Percentiles rank a stretch among this genome's conserved stretches.
phyloP scores from a whole-genome alignment of 169 alveolate species.

The Plasmodium ovale region DNA sequence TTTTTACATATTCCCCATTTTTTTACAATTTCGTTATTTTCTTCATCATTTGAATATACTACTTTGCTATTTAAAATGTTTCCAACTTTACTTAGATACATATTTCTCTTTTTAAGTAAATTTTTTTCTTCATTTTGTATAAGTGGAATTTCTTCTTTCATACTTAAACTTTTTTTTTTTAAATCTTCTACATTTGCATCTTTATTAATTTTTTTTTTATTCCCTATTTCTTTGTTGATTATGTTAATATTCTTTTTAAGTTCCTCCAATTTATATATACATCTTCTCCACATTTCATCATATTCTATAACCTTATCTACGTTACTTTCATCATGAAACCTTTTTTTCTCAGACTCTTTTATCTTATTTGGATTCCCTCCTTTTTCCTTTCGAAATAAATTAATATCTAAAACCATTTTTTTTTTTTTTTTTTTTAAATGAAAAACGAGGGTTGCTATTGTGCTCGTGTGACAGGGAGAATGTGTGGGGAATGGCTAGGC shows the following conservation, averaged over 20 bases:
- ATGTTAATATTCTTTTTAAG: constrained; percentile 81
- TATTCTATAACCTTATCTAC: constrained; percentile 86
- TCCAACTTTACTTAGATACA: constrained; percentile 89
- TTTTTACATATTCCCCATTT: constrained; percentile 93
- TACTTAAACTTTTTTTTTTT: constrained; percentile 79
- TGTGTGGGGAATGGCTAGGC: not conserved
- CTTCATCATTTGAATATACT: constrained; percentile 95
- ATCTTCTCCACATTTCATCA: constrained; percentile 89
- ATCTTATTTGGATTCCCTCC: constrained; percentile 77
- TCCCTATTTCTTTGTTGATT: constrained; percentile 79
- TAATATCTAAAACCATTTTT: constrained; percentile 84
- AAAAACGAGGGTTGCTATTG: not conserved
- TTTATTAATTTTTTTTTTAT: constrained; percentile 76
- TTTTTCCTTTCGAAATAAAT: constrained; percentile 81
- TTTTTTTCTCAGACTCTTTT: constrained; percentile 81
- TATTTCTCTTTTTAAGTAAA: constrained; percentile 82
- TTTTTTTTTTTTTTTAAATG: not conserved
- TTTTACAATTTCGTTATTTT: constrained; percentile 90
- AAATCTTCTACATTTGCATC: constrained; percentile 80
- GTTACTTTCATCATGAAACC: constrained; percentile 80
- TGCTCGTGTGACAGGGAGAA: not conserved
- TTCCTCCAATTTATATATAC: constrained; percentile 85
- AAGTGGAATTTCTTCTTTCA: constrained; percentile 83
- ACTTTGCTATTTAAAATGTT: constrained; percentile 94
- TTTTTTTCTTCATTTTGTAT: constrained; percentile 81